Percentiles rank a stretch among this genome's conserved stretches.
phyloP scores from a whole-genome alignment of 176 grass and related monocot species.

The Triticum timopheevii region DNA sequence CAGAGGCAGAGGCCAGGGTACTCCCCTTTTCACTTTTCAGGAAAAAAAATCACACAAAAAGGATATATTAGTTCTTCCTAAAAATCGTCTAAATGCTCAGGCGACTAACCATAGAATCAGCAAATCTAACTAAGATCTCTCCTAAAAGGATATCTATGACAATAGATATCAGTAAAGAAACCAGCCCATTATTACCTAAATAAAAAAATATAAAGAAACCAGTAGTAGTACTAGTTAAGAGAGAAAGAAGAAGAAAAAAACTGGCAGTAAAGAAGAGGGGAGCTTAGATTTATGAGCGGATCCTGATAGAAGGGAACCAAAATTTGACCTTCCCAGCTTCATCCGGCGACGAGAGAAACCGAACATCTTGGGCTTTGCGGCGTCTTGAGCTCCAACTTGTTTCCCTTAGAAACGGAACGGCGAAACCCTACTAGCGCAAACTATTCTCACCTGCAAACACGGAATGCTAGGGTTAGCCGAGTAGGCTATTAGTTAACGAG shows the following conservation, averaged over 20 bases:
- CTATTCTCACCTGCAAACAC: conserved; percentile 38
- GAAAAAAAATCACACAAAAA: too few species aligned
- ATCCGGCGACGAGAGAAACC: conserved; percentile 84
- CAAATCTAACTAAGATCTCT: background rate
- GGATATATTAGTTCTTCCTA: too few species aligned
- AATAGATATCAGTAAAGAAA: background rate
- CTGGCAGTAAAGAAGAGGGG: background rate
- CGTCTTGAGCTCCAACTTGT: background rate
- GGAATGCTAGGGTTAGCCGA: conserved; percentile 25
- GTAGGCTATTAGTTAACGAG: conserved; percentile 18
- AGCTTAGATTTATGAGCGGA: background rate
- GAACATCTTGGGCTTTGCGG: conserved; percentile 93
- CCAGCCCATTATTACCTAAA: background rate
- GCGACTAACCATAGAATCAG: background rate
- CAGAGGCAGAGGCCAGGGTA: too few species aligned
- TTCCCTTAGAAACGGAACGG: background rate
- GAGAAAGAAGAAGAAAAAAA: background rate
- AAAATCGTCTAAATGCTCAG: background rate
- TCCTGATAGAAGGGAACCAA: background rate
- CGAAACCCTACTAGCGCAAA: conserved; percentile 18
- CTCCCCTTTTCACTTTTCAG: too few species aligned
- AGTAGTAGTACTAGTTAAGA: background rate
- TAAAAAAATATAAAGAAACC: background rate
- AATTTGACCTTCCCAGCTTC: conserved; percentile 81
- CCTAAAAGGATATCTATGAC: background rate